Evolutionary conservation across 345 rosid species (phyloP).

Genomic region (Aquilaria malaccensis): DNA sequence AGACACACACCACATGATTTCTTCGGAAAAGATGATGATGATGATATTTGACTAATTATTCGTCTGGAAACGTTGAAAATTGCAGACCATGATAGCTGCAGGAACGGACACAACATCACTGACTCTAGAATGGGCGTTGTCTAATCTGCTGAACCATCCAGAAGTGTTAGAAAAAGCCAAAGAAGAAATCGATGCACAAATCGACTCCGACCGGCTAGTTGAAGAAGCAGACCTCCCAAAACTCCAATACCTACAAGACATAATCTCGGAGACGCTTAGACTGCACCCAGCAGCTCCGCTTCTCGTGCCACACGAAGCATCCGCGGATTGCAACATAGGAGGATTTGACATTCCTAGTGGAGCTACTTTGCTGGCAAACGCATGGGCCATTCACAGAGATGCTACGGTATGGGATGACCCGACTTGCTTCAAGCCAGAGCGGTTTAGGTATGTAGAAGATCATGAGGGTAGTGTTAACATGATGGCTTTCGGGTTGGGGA

Average conservation of each 20-base stretch:
- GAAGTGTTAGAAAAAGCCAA: conserved; percentile 11
- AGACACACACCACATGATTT: too few species aligned
- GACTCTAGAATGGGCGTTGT: conserved; percentile 57
- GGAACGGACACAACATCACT: conserved; percentile 44
- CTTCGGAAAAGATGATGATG: too few species aligned
- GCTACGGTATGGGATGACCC: conserved; percentile 36
- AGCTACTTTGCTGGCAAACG: conserved; percentile 28
- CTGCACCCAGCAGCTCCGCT: conserved; percentile 35
- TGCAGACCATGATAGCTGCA: conserved; percentile 27
- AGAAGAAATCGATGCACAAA: conserved; percentile 14
- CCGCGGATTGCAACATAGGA: conserved; percentile 32
- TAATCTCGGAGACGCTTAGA: conserved; percentile 36
- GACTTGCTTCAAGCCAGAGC: conserved; percentile 32
- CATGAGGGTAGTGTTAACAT: conserved; percentile 15
- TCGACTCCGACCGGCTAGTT: conserved; percentile 9
- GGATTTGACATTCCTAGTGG: conserved; percentile 33
- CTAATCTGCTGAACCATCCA: conserved; percentile 39
- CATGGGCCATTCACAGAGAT: conserved; percentile 45
- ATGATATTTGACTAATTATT: too few species aligned
- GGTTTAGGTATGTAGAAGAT: conserved; percentile 21
- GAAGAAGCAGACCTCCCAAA: conserved; percentile 24
- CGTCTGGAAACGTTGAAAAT: too few species aligned
- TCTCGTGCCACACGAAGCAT: conserved; percentile 33
- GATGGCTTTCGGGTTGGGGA: conserved; percentile 43
- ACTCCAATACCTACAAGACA: conserved; percentile 22